Evolutionary conservation across 768 basidiomycete genomes (phyloP), one percentile per base, ranked within the genome.

Genomic region (Neoboletus magnificus): DNA sequence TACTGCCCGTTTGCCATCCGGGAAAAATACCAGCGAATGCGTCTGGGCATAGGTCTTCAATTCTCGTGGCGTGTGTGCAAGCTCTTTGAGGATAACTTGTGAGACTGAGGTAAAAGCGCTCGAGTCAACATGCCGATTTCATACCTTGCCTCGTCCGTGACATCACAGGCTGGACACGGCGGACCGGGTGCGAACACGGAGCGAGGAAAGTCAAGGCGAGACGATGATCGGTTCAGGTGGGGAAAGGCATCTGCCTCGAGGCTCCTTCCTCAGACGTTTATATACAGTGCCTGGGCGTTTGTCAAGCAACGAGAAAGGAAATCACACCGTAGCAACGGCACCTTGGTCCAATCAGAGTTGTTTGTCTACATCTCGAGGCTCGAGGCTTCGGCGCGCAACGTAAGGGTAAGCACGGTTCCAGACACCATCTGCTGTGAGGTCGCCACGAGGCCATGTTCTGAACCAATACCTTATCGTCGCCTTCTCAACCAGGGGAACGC

Each of bases 11-110:
- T 55, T 25, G 16, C 35, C 27, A 25, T 33, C 40, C 7, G 54
- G 54, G 44, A 55, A 55, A 36, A 55, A 52, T 18, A 7, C 49
- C n/a, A 55, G 33, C n/a, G 54, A 55, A 29, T 20, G 11, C 3
- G 54, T 43, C 27, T 2, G 29, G 15, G 5, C 13, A 36, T 40
- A 45, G n/a, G 41, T 51, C 18, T 43, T 13, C 1, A 49, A 29
- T 37, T 49, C 20, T 16, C 27, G 52, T 37, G 52, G 46, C 22
- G 35, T 9, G 20, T 35, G 33, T 16, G 3, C 20, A 29, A 49
- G 23, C 22, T 23, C 51, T 52, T 43, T 36, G 30, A 18, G 12
- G 32, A n/a, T 22, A 16, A 20, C 5, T 33, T n/a, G 27, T 54
- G 2, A 52, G 53, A 33, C 23, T 20, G 10, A 53, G 7, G n/a